phyloP scores from a whole-genome alignment of 2,329 filamentous ascomycete genomes.

The Phyllosticta citribraziliensis region DNA sequence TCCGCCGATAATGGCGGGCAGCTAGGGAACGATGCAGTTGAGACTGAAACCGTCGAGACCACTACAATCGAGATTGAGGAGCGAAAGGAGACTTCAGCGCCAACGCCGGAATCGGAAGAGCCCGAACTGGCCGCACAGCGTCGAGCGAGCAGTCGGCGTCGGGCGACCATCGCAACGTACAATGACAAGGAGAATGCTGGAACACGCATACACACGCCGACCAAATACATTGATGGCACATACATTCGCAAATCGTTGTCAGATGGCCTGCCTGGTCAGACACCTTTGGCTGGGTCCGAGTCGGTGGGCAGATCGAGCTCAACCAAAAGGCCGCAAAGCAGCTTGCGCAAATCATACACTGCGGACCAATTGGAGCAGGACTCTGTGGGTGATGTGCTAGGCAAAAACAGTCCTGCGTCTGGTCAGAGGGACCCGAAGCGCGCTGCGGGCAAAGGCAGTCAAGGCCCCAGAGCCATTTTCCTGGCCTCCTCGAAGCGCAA shows the following conservation, averaged over 20 bases:
- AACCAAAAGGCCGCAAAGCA: not conserved
- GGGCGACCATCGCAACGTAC: constrained; percentile 51
- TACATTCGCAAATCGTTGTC: constrained; percentile 12
- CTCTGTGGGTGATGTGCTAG: not conserved
- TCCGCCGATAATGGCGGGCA: not conserved
- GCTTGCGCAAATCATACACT: not conserved
- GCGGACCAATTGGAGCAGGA: not conserved
- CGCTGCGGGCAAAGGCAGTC: not conserved
- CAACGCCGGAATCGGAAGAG: constrained; percentile 16
- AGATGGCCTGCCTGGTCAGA: constrained; percentile 17
- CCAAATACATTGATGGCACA: constrained; percentile 25
- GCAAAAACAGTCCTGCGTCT: not conserved
- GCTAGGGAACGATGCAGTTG: constrained; percentile 11
- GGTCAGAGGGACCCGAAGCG: not conserved
- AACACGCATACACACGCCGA: constrained; percentile 50
- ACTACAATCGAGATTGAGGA: constrained; percentile 12
- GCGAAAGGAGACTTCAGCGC: constrained; percentile 13
- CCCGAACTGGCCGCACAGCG: constrained; percentile 15
- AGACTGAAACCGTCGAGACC: constrained; percentile 16
- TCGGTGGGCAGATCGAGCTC: not conserved
- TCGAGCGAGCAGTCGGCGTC: constrained; percentile 45
- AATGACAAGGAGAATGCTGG: constrained; percentile 56
- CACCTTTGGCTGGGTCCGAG: not conserved
- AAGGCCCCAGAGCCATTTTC: not conserved
- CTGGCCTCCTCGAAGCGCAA: not conserved